Conservation (phyloP, 495 filamentous ascomycete genomes). For the Aspergillus heteromorphus region DNA sequence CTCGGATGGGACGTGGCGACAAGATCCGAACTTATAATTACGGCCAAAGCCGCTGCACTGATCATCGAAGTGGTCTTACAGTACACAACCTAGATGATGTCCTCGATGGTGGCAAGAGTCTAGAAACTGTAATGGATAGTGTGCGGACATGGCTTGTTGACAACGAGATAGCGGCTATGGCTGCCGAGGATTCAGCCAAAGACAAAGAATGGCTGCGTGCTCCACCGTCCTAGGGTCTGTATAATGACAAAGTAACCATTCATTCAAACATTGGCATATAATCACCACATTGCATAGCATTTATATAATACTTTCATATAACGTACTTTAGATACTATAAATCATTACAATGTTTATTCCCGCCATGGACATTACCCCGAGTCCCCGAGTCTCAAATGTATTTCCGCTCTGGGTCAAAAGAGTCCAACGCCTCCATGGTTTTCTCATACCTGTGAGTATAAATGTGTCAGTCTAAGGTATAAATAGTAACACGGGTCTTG, state of each 20-base stretch:
- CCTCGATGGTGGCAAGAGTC: constrained; percentile 60
- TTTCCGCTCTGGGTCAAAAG: constrained; percentile 72
- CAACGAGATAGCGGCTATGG: constrained; percentile 66
- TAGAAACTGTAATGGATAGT: constrained; percentile 77
- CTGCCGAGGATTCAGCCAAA: constrained; percentile 42
- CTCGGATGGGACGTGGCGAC: constrained; percentile 78
- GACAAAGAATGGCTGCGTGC: not conserved
- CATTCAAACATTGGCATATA: no score
- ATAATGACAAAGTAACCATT: not conserved
- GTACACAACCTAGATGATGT: constrained; percentile 79
- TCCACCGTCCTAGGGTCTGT: not conserved
- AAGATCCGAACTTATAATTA: constrained; percentile 97
- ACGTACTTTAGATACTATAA: not conserved
- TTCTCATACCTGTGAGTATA: constrained; percentile 75
- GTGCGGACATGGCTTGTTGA: constrained; percentile 74
- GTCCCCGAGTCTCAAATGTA: constrained; percentile 59
- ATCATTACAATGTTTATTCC: no score
- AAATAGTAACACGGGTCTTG: not conserved
- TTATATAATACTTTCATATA: constrained; percentile 14
- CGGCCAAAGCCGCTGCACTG: constrained; percentile 86
- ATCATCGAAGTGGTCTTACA: constrained; percentile 82
- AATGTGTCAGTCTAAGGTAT: constrained; percentile 9
- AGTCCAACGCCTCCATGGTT: constrained; percentile 82
- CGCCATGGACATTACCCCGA: no score
- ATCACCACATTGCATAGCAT: no score